A percentile compares a stretch with the other conserved stretches of the same genome.
Evolutionary conservation across 2,329 filamentous ascomycete genomes (phyloP).

Genomic region (Alternaria sp.): DNA sequence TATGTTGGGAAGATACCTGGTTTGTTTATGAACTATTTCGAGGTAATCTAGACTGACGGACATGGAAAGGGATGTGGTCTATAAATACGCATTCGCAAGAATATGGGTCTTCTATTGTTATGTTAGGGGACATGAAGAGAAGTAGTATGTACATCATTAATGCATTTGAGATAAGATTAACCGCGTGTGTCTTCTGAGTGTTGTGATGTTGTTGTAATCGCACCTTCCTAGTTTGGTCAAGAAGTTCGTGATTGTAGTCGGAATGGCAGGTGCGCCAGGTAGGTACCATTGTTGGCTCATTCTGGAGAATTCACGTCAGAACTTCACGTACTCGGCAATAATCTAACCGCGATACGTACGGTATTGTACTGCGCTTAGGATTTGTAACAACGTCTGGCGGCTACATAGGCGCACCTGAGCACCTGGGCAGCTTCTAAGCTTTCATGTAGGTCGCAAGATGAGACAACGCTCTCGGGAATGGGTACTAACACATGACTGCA

Average conservation of each 20-base stretch:
- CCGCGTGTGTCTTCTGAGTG: background rate
- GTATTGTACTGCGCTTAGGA: too few species aligned
- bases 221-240: background rate
- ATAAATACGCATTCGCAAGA: background rate
- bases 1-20: background rate
- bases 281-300: background rate
- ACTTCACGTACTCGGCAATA: background rate
- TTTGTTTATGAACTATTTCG: background rate
- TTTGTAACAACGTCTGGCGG: too few species aligned
- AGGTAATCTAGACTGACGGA: too few species aligned
- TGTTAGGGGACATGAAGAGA: background rate
- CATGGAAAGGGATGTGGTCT: too few species aligned
- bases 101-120: background rate
- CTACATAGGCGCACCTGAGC: too few species aligned
- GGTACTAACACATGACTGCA: too few species aligned
- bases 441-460: too few species aligned
- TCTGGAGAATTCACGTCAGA: background rate
- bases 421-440: too few species aligned
- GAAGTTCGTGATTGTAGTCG: background rate
- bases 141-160: background rate
- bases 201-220: background rate
- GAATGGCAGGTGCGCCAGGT: background rate
- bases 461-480: too few species aligned
- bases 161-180: background rate
- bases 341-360: background rate